Base-by-base conservation (phyloP, 768 basidiomycete genomes). In the Clavaria fumosa region DNA sequence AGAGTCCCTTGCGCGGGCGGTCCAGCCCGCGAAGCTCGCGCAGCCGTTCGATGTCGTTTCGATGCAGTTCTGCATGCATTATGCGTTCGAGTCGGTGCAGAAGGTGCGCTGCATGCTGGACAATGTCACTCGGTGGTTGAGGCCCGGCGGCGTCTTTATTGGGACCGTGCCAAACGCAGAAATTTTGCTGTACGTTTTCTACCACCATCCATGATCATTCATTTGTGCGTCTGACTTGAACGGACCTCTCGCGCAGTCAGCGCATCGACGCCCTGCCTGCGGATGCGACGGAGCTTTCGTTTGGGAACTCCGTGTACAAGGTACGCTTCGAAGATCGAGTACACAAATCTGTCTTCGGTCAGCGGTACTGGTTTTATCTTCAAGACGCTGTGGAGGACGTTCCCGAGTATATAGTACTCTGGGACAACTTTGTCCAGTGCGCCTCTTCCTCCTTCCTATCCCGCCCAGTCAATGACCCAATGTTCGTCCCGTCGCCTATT, bases 11-110 rank as follows among this genome's bases (percentile, higher is more conserved):
- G 64, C 72, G 12, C 70, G 70, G 34, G 76, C 65, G n/a, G 70
- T 96, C 34, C 58, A 77, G 3, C 70, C 70, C 1, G 64, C 66
- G 12, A 60, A 67, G 43, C 67, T 85, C 18, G 61, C 59, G 0
- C 65, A 68, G 21, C 78, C 78, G 4, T 95, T 95, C 51, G 95
- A 97, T 51, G 85, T 89, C 40, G 89, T 97, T 4, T 85, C 88
- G 2, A 86, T 96, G 88, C 95, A 99, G 53, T 99, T 99, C 55
- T 97, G 95, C 58, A 96, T 99, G 85, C 95, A 99, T 55, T 97
- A 99, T 52, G 95, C 95, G 5, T 97, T 99, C 54, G 90, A 97
- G 56, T 80, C 70, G n/a, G 70, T 75, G 21, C 63, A 70, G 41
- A 95, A 95, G 53, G 83, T 77, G 18, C 70, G 85, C 22, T 79